These are phyloP conservation scores for Thinopyrum elongatum DNA, from an alignment of 176 grass and related monocot species.

Conservation along the genomic window DNA sequence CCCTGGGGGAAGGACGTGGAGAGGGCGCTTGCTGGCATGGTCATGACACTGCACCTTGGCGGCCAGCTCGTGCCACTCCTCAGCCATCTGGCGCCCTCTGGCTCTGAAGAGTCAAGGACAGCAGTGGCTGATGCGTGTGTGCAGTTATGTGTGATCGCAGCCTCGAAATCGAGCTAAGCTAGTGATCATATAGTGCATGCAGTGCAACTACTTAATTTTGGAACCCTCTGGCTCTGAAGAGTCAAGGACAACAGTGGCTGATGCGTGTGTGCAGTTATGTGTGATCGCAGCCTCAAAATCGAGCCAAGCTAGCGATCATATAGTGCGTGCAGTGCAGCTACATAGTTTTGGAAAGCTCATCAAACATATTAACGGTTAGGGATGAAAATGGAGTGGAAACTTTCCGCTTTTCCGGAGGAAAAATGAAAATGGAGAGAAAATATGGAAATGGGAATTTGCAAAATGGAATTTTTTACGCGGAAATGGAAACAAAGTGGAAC, in stretches of 20 bases:
- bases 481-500: too few relatives aligned
- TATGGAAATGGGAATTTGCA: too few relatives aligned
- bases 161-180: background rate
- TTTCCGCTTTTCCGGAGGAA: too few relatives aligned
- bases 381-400: conserved; percentile 24
- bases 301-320: background rate
- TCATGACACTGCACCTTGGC: conserved; percentile 62
- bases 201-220: background rate
- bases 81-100: conserved; percentile 55
- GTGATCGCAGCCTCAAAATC: background rate
- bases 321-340: background rate
- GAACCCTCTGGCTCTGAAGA: conserved; percentile 32
- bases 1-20: conserved; percentile 51
- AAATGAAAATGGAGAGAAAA: too few relatives aligned
- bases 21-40: conserved; percentile 40
- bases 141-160: background rate
- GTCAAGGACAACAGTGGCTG: background rate
- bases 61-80: conserved; percentile 61
- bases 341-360: background rate
- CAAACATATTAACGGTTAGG: background rate
- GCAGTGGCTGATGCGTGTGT: background rate
- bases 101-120: conserved; percentile 8
- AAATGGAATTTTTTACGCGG: too few relatives aligned
- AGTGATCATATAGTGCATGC: background rate
- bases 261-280: background rate